Evolutionary conservation across 1,139 yeast species (phyloP).

Genomic region (Suhomyces bolitotheri): DNA sequence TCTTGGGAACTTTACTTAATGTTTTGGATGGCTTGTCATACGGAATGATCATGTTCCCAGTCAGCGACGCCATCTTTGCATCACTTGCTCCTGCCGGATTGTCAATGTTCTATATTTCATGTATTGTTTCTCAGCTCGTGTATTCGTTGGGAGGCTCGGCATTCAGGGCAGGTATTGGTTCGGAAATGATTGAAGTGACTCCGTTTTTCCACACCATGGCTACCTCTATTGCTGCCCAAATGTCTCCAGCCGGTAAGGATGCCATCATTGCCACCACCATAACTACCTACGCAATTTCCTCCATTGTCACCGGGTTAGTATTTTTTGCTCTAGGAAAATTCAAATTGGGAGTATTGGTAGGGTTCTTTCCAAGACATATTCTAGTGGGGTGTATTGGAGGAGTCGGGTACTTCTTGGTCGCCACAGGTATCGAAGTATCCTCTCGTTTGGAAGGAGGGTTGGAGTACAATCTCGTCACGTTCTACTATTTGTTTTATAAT

Average conservation of each 20-base stretch:
- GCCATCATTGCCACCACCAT: conserved; percentile 84
- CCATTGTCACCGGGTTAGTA: conserved; percentile 82
- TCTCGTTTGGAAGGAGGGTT: conserved; percentile 77
- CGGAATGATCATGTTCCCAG: conserved; percentile 96
- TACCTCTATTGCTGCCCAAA: conserved; percentile 56
- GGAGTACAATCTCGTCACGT: conserved; percentile 59
- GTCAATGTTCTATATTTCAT: conserved; percentile 90
- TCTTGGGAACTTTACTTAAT: conserved; percentile 79
- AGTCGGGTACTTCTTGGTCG: conserved; percentile 87
- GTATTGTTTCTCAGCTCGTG: conserved; percentile 82
- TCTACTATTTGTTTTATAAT: conserved; percentile 45
- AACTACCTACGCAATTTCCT: conserved; percentile 77
- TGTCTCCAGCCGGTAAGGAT: conserved; percentile 52
- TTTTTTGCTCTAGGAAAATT: conserved; percentile 77
- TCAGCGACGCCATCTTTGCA: conserved; percentile 75
- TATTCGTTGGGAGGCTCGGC: conserved; percentile 90
- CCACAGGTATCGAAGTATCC: conserved; percentile 89
- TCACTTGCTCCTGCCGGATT: conserved; percentile 84
- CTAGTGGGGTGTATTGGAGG: conserved; percentile 98
- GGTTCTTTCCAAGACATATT: conserved; percentile 94
- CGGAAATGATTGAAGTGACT: conserved; percentile 97
- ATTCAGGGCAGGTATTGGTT: conserved; percentile 86
- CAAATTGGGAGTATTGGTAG: conserved; percentile 80
- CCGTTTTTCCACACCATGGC: conserved; percentile 98
- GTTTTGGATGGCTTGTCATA: conserved; percentile 91